Percentiles rank a stretch among this genome's conserved stretches.
phyloP scores from a whole-genome alignment of 352 stramenopile genomes.

The Pythium myriotylum region DNA sequence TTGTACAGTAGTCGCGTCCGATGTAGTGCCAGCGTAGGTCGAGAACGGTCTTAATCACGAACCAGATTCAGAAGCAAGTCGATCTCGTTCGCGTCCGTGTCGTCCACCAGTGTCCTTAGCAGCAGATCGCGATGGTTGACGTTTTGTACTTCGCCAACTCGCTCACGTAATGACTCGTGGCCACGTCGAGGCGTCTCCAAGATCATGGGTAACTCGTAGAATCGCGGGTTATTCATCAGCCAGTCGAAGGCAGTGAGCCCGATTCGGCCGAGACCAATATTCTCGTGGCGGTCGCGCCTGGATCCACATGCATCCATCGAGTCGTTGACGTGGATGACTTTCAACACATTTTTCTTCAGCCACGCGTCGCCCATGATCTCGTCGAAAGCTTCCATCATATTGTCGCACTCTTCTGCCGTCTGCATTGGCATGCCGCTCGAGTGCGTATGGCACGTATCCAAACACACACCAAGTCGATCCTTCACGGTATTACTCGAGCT shows the following conservation, averaged over 20 bases:
- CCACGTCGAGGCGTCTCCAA: slow-evolving; percentile 45
- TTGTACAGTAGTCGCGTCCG: background rate
- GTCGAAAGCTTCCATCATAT: slow-evolving; percentile 39
- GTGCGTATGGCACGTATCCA: slow-evolving; percentile 52
- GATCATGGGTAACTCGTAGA: slow-evolving; percentile 45
- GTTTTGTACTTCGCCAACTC: background rate
- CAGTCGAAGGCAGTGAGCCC: slow-evolving; percentile 37
- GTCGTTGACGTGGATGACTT: slow-evolving; percentile 53
- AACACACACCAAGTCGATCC: slow-evolving; percentile 38
- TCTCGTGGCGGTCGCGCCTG: slow-evolving; percentile 42
- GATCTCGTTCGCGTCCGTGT: slow-evolving; percentile 28
- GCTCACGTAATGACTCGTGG: background rate
- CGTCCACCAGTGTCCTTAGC: background rate
- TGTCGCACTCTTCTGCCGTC: slow-evolving; percentile 31
- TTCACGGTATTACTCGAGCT: background rate
- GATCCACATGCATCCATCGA: slow-evolving; percentile 38
- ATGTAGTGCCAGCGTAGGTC: no score
- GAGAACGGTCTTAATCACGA: slow-evolving; percentile 4
- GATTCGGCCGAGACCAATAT: slow-evolving; percentile 41
- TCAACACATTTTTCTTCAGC: slow-evolving; percentile 30
- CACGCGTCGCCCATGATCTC: slow-evolving; percentile 30
- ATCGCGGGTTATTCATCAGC: slow-evolving; percentile 43
- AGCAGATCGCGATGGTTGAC: slow-evolving; percentile 10
- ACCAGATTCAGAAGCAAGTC: slow-evolving; percentile 23
- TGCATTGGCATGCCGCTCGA: slow-evolving; percentile 35